These are phyloP conservation scores for Suillus bovinus DNA, from an alignment of 768 basidiomycete genomes.

Conservation along the genomic window DNA sequence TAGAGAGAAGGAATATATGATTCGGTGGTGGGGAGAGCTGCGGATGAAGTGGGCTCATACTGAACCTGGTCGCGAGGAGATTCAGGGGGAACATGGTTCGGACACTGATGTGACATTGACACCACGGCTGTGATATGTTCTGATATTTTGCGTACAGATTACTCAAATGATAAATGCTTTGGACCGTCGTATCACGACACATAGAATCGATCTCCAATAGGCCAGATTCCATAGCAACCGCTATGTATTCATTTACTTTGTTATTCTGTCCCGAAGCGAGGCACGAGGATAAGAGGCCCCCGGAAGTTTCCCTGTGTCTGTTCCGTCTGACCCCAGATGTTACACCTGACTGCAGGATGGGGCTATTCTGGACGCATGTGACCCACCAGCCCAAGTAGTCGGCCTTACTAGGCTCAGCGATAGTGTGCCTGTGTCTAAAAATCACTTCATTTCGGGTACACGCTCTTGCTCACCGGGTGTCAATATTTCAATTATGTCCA, in stretches of 20 bases:
- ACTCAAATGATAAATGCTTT: neutral
- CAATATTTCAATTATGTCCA: no score
- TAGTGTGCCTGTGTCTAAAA: no score
- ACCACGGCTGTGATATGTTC: neutral
- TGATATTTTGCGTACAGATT: neutral
- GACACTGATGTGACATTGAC: neutral
- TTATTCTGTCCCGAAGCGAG: neutral
- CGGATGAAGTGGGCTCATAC: conserved; percentile 23
- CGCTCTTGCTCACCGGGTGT: no score
- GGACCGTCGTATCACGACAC: neutral
- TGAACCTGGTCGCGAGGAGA: neutral
- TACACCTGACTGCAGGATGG: no score
- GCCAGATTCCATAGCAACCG: neutral
- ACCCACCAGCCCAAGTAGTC: no score
- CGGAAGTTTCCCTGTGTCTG: no score
- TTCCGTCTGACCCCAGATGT: no score
- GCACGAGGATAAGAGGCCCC: neutral
- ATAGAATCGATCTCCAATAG: neutral
- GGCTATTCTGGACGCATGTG: no score
- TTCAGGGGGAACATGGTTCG: neutral
- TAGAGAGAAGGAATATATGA: conserved; percentile 62
- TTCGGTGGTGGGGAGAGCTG: conserved; percentile 74
- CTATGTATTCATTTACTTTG: neutral
- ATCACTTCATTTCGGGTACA: no score
- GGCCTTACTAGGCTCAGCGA: no score